A percentile compares a stretch with the other conserved stretches of the same genome.
Evolutionary conservation across 2,329 filamentous ascomycete species (phyloP).

Genomic region (Exserohilum rostratum): DNA sequence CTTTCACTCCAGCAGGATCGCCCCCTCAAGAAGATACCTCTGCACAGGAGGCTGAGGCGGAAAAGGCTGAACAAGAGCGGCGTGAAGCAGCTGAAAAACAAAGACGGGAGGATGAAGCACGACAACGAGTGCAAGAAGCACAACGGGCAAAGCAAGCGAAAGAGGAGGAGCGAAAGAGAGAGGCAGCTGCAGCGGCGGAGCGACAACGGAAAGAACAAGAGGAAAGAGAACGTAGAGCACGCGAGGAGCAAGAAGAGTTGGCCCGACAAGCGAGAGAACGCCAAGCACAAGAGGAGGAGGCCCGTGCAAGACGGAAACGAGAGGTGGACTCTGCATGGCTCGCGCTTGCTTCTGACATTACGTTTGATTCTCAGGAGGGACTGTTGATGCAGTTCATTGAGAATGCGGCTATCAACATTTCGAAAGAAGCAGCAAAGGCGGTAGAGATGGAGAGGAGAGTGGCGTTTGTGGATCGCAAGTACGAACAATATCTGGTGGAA

Average conservation of each 20-base stretch:
- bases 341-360: slow-evolving; percentile 46
- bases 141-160: slow-evolving; percentile 15
- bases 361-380: slow-evolving; percentile 48
- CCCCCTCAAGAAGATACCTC: slow-evolving; percentile 15
- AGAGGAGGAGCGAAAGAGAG: slow-evolving; percentile 17
- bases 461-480: slow-evolving; percentile 26
- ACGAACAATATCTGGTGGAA: slow-evolving; percentile 20
- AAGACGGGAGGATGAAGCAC: slow-evolving; percentile 17
- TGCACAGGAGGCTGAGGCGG: slow-evolving; percentile 11
- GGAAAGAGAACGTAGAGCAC: slow-evolving; percentile 19
- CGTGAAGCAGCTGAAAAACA: slow-evolving; percentile 18
- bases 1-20: slow-evolving; percentile 23
- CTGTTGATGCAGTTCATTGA: slow-evolving; percentile 55
- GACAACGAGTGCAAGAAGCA: slow-evolving; percentile 18
- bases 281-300: slow-evolving; percentile 28
- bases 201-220: slow-evolving; percentile 23
- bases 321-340: slow-evolving; percentile 33
- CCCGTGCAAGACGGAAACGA: slow-evolving; percentile 18
- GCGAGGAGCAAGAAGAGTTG: slow-evolving; percentile 27
- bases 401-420: slow-evolving; percentile 43
- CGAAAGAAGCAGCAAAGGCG: slow-evolving; percentile 42
- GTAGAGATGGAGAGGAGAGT: slow-evolving; percentile 40
- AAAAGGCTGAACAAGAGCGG: slow-evolving; percentile 18
- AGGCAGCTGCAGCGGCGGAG: slow-evolving; percentile 17
- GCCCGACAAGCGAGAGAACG: slow-evolving; percentile 28